Evolutionary conservation across 2,329 filamentous ascomycete species (phyloP).

Genomic region (Colletotrichum sojae): DNA sequence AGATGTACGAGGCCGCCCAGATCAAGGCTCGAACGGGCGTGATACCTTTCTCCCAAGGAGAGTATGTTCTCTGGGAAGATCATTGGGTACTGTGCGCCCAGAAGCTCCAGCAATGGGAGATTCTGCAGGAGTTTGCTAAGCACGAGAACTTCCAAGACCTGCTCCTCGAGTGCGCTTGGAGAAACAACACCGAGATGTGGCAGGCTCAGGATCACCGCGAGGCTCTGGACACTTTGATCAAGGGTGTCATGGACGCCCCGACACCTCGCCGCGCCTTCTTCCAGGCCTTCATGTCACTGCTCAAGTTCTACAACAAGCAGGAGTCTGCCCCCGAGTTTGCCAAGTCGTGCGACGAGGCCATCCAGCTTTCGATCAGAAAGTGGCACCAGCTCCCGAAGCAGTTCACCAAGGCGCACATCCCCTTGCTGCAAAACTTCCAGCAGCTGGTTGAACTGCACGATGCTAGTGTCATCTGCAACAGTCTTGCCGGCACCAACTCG

Average conservation of each 20-base stretch:
- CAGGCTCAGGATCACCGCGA: conserved; percentile 87
- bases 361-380: conserved; percentile 96
- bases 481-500: conserved; percentile 86
- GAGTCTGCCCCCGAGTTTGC: conserved; percentile 87
- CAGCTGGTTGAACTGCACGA: conserved; percentile 97
- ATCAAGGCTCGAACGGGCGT: conserved; percentile 96
- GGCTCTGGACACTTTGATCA: conserved; percentile 92
- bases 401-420: conserved; percentile 95
- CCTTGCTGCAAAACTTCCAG: conserved; percentile 96
- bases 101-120: conserved; percentile 99
- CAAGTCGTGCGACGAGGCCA: conserved; percentile 94
- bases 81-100: conserved; percentile 98
- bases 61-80: conserved; percentile 99
- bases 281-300: conserved; percentile 96
- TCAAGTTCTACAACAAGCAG: conserved; percentile 93
- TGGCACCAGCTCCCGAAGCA: conserved; percentile 98
- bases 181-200: conserved; percentile 96
- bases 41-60: conserved; percentile 94
- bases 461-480: conserved; percentile 95
- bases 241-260: conserved; percentile 96
- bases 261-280: conserved; percentile 96
- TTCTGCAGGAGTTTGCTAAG: conserved; percentile 96
- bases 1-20: conserved; percentile 95
- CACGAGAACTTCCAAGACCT: conserved; percentile 99
- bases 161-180: conserved; percentile 94